Conservation (phyloP, 495 filamentous ascomycete genomes). For the Aspergillus funiculosus region DNA sequence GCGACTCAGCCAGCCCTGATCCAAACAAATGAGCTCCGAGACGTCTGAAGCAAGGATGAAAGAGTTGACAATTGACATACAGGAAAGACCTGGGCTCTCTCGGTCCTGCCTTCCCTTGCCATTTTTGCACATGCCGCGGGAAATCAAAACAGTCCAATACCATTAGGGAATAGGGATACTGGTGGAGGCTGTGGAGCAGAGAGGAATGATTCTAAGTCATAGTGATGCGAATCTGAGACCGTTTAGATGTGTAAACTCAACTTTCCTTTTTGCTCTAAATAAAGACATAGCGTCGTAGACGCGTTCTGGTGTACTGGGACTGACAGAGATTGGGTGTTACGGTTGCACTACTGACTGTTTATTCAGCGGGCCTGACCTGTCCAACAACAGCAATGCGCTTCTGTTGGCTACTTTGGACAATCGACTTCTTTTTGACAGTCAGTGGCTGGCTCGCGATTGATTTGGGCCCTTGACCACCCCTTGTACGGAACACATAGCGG, state of each 20-base stretch:
- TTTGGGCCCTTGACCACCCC: slow-evolving; percentile 14
- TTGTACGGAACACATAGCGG: slow-evolving; percentile 25
- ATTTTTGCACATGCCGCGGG: background rate
- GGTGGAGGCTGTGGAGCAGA: no score
- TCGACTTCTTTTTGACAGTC: slow-evolving; percentile 11
- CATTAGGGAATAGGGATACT: background rate
- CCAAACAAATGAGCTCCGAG: slow-evolving; percentile 1
- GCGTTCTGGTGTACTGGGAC: slow-evolving; percentile 19
- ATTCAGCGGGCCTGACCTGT: slow-evolving; percentile 8
- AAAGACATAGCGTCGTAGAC: slow-evolving; percentile 4
- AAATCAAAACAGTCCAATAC: background rate
- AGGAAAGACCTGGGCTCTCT: background rate
- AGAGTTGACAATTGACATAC: background rate
- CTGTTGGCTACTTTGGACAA: slow-evolving; percentile 14
- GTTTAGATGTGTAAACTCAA: slow-evolving; percentile 8
- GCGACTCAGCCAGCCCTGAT: background rate
- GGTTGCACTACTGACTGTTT: slow-evolving; percentile 13
- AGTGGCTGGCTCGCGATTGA: slow-evolving; percentile 13
- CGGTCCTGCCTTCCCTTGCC: background rate
- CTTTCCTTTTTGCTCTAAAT: background rate
- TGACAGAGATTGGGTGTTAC: slow-evolving; percentile 20
- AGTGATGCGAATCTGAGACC: background rate
- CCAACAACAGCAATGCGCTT: slow-evolving; percentile 7
- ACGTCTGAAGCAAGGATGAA: background rate
- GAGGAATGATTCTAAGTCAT: no score